Base-by-base conservation (phyloP, 495 filamentous ascomycete genomes). In the Thozetella sp. region DNA sequence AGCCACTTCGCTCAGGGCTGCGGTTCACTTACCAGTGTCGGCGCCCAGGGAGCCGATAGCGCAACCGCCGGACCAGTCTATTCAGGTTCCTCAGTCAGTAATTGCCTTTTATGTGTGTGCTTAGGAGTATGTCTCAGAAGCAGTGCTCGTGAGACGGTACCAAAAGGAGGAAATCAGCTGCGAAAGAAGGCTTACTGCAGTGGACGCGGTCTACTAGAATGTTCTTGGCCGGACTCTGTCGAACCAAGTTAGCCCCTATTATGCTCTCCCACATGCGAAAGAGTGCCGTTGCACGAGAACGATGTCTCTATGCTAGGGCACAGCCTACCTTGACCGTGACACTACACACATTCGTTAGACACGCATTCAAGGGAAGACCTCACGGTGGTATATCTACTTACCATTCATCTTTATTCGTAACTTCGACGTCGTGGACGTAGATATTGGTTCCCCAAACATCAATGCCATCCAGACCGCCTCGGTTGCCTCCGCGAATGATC, bases 361-460 rank as follows among this genome's bases (percentile, higher is more conserved):
- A 25, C n/a, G n/a, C n/a, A n/a, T n/a, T n/a, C n/a, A n/a, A n/a
- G n/a, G n/a, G n/a, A n/a, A n/a, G n/a, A n/a, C n/a, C n/a, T n/a
- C n/a, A n/a, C n/a, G n/a, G n/a, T n/a, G n/a, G n/a, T n/a, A n/a
- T n/a, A n/a, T n/a, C n/a, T n/a, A n/a, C 58, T 82, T 22, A 84
- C 80, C 80, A 84, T 63, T 84, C 80, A 56, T 83, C 80, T 62
- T 80, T 79, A 69, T 86, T 86, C 4, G 81, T 82, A 10, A 84
- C 83, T 60, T 82, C 76, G 51, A 86, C 69, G 69, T 85, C 70
- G 55, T 84, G 83, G 57, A 84, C 66, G 73, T 76, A 77, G 51
- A 83, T 78, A 57, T 84, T 84, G 45, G 63, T 70, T 12, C 63
- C 59, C 37, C 77, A 76, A 72, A 77, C 79, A 66, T 83, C 80